Evolutionary conservation across 1,139 yeast species (phyloP).

Genomic region (Petasospora fabianii): DNA sequence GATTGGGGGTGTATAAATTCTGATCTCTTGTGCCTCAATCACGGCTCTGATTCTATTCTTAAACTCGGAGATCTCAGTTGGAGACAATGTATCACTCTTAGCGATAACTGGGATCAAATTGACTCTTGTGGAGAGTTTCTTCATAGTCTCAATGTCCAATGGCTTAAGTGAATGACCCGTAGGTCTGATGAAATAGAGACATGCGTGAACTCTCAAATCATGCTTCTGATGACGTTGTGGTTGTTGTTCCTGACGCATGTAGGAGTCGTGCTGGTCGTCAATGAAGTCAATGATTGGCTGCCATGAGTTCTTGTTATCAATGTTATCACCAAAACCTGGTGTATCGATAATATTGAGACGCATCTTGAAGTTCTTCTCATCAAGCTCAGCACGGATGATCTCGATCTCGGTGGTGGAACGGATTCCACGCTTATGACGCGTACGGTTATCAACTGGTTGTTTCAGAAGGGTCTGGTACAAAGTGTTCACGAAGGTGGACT

Average conservation of each 20-base stretch:
- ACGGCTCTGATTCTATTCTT: slow-evolving; percentile 87
- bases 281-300: slow-evolving; percentile 88
- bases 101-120: slow-evolving; percentile 95
- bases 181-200: slow-evolving; percentile 92
- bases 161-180: slow-evolving; percentile 95
- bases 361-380: slow-evolving; percentile 85
- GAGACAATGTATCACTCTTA: slow-evolving; percentile 88
- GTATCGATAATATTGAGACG: slow-evolving; percentile 90
- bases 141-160: slow-evolving; percentile 90
- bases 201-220: slow-evolving; percentile 93
- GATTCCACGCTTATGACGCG: slow-evolving; percentile 68
- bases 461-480: slow-evolving; percentile 63
- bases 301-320: slow-evolving; percentile 91
- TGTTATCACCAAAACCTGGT: slow-evolving; percentile 97
- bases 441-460: slow-evolving; percentile 57
- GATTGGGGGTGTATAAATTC: slow-evolving; percentile 85
- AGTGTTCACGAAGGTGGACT: slow-evolving; percentile 92
- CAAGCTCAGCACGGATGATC: slow-evolving; percentile 84
- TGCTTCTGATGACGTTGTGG: slow-evolving; percentile 67
- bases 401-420: slow-evolving; percentile 91
- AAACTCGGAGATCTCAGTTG: slow-evolving; percentile 74
- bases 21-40: slow-evolving; percentile 87
- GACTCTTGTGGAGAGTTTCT: slow-evolving; percentile 79
- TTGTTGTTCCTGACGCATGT: slow-evolving; percentile 95
- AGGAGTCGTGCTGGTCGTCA: slow-evolving; percentile 95